Evolutionary conservation across 148 eudicot species (phyloP), one percentile per base, ranked within the genome.

Genomic region (Rhododendron ovatum): DNA sequence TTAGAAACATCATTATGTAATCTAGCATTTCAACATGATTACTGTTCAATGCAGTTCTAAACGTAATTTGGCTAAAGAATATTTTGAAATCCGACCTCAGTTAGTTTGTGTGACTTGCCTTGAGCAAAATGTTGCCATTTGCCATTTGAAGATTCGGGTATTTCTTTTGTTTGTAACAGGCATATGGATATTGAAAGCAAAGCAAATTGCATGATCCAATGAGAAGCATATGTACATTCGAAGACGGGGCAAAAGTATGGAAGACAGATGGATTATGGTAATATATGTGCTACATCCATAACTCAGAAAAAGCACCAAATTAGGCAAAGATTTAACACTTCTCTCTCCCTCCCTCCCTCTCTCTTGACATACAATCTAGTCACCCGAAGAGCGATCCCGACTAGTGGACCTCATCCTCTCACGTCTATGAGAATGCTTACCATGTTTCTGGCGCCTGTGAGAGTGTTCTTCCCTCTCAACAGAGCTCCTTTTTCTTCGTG

Each of bases 401-500:
- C 89, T 85, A 20, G 83, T 73, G 80, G 89, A 87, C 89, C 89
- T 90, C 81, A 90, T 88, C 67, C 92, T 90, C 28, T 89, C 87
- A 41, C 84, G 90, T 30, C 87, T 88, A 85, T 86, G 89, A 24
- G 92, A 91, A 67, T 91, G 88, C 82, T 82, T 86, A 65, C 87
- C 63, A 26, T 88, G 87, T 87, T 73, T 90, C 76, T 86, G 89
- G 20, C 86, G 91, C 80, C 57, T 90, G 75, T 81, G 82, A 57
- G 89, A 74, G 69, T 87, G 85, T 80, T 88, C 87, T 53, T 90
- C 94, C 83, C 90, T 90, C 47, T 94, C 94, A 28, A 77, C 84
- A 7, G 90, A 88, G 30, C 82, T 91, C 86, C 91, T 92, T 89
- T 91, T 88, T 83, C 98, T 93, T 88, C 95, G 86, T 50, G 98